Conservation (phyloP, 768 basidiomycete species). For the Mycena olivaceomarginata region DNA sequence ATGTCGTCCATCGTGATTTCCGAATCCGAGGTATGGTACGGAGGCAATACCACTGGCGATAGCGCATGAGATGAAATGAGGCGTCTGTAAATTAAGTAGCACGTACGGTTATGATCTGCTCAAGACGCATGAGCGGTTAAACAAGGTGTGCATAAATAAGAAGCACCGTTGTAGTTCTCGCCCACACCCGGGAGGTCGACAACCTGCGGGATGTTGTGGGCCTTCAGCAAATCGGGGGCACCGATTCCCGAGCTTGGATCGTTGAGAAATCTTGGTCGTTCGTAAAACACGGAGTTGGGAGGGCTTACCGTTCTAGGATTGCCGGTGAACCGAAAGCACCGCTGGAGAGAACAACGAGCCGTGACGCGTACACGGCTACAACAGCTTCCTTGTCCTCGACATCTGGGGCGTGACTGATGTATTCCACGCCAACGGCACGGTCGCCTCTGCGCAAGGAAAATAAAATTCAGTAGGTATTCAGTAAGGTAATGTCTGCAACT, state of each 20-base stretch:
- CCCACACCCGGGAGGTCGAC: slow-evolving; percentile 88
- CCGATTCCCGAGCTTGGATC: slow-evolving; percentile 79
- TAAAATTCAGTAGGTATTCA: background rate
- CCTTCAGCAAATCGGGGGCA: slow-evolving; percentile 64
- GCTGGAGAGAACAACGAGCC: slow-evolving; percentile 69
- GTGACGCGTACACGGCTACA: slow-evolving; percentile 56
- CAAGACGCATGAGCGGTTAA: slow-evolving; percentile 1
- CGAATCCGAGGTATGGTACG: slow-evolving; percentile 66
- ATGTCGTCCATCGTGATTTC: slow-evolving; percentile 70
- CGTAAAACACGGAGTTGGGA: background rate
- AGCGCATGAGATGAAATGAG: no score
- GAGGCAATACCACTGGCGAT: slow-evolving; percentile 50
- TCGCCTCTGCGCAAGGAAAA: slow-evolving; percentile 52
- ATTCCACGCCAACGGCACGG: slow-evolving; percentile 72
- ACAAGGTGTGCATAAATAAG: background rate
- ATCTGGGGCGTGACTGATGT: slow-evolving; percentile 59
- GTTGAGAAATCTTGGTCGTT: background rate
- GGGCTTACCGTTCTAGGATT: slow-evolving; percentile 68
- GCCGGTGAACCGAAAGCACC: slow-evolving; percentile 75
- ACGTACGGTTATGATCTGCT: slow-evolving; percentile 61
- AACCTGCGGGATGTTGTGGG: slow-evolving; percentile 66
- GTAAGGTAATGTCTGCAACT: background rate
- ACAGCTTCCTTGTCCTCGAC: slow-evolving; percentile 48
- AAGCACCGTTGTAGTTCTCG: slow-evolving; percentile 75
- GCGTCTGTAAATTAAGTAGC: no score